Conservation (phyloP, 2,329 filamentous ascomycete species). For the Fusarium sp. region DNA sequence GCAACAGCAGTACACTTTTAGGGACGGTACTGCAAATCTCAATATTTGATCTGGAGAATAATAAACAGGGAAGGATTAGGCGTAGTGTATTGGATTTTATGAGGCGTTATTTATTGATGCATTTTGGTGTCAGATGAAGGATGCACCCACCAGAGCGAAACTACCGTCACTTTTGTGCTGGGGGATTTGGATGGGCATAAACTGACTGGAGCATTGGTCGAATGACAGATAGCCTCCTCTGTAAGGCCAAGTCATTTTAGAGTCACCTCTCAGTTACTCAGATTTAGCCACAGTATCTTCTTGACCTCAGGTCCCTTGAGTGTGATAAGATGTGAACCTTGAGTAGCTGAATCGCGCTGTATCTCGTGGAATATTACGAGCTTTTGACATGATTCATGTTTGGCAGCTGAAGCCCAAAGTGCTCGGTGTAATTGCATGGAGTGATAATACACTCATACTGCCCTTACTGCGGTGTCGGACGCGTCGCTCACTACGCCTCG, state of each 20-base stretch:
- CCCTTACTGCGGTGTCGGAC: not conserved
- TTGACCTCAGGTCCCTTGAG: not conserved
- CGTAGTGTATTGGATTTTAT: not conserved
- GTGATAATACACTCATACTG: not conserved
- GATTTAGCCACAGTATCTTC: not conserved
- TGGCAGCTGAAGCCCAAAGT: not conserved
- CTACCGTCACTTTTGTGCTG: not conserved
- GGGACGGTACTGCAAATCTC: not conserved
- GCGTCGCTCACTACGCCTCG: too few relatives aligned
- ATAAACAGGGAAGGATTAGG: too few relatives aligned
- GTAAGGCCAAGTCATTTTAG: not conserved
- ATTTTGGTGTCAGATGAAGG: not conserved
- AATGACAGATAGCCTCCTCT: not conserved
- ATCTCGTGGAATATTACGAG: not conserved
- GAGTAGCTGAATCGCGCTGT: not conserved
- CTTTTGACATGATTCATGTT: not conserved
- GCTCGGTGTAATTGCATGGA: too few relatives aligned
- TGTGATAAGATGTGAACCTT: too few relatives aligned
- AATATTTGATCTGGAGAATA: not conserved
- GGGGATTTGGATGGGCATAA: not conserved
- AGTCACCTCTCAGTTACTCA: not conserved
- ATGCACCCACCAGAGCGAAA: not conserved
- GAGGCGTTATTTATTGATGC: not conserved
- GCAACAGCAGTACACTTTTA: not conserved
- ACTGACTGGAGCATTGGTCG: not conserved